phyloP scores from a whole-genome alignment of 176 grass and related monocot genomes.

The Pontederia crassipes region DNA sequence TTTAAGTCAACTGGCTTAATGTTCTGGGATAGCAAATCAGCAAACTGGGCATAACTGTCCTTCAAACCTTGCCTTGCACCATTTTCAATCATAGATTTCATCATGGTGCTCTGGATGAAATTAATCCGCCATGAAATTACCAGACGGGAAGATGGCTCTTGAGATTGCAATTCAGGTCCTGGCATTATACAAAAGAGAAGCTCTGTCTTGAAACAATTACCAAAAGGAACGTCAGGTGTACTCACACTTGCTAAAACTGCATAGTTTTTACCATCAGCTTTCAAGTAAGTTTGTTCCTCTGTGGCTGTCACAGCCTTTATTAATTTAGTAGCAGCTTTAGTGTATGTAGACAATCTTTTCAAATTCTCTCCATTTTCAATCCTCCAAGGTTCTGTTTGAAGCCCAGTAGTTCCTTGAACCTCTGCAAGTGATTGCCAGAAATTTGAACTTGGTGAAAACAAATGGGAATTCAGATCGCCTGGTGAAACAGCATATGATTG shows the following conservation, averaged over 20 bases:
- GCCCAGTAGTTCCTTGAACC: conserved; percentile 59
- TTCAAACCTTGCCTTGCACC: conserved; percentile 79
- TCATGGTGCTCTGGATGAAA: conserved; percentile 92
- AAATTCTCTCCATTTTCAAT: conserved; percentile 56
- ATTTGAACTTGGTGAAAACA: conserved; percentile 71
- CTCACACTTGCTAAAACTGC: conserved; percentile 47
- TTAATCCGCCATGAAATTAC: conserved; percentile 78
- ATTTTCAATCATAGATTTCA: conserved; percentile 91
- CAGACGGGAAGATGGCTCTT: conserved; percentile 46
- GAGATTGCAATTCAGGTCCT: conserved; percentile 51
- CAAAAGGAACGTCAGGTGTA: conserved; percentile 81
- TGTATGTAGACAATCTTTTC: conserved; percentile 71
- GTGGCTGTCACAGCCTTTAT: conserved; percentile 78
- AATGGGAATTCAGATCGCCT: conserved; percentile 49
- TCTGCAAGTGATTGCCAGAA: conserved; percentile 63
- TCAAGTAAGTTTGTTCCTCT: conserved; percentile 67
- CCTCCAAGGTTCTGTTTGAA: conserved; percentile 59
- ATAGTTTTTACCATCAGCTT: conserved; percentile 57
- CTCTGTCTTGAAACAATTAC: conserved; percentile 64
- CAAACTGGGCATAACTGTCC: conserved; percentile 62
- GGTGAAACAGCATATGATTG: conserved; percentile 54
- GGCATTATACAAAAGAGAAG: conserved; percentile 63
- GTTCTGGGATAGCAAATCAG: conserved; percentile 45
- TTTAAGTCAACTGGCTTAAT: conserved; percentile 59
- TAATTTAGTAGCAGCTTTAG: conserved; percentile 66